Conservation (phyloP, 371 early-diverging fungal genomes). For the Nosema muscidifuracis region DNA sequence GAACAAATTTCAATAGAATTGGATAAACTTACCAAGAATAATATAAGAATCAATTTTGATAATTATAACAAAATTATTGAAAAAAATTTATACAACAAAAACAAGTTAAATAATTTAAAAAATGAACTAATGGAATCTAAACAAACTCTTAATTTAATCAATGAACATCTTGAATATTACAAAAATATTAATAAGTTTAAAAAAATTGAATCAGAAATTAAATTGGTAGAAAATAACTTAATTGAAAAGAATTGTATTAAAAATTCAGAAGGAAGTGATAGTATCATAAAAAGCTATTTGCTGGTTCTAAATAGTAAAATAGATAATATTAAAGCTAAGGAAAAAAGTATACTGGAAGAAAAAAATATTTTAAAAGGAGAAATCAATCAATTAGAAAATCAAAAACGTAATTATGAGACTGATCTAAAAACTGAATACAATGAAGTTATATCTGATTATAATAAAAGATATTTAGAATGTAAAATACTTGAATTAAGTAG, state of each 20-base stretch:
- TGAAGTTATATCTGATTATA: slow-evolving; percentile 66
- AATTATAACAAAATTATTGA: not conserved
- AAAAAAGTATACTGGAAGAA: slow-evolving; percentile 19
- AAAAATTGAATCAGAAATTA: slow-evolving; percentile 11
- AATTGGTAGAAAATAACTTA: slow-evolving; percentile 28
- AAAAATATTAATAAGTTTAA: slow-evolving; percentile 35
- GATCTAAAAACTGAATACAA: slow-evolving; percentile 71
- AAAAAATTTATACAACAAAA: not conserved
- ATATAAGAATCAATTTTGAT: not conserved
- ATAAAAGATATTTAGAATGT: slow-evolving; percentile 17
- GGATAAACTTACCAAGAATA: not conserved
- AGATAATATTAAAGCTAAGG: slow-evolving; percentile 19
- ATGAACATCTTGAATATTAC: slow-evolving; percentile 4
- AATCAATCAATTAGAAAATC: slow-evolving; percentile 72
- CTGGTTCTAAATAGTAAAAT: slow-evolving; percentile 11
- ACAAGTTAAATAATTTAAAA: not conserved
- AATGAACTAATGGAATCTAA: slow-evolving; percentile 10
- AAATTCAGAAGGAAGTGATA: not conserved
- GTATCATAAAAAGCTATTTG: slow-evolving; percentile 3
- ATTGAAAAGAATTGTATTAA: not conserved
- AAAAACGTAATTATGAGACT: slow-evolving; percentile 64
- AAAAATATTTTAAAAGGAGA: slow-evolving; percentile 68
- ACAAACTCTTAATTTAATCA: not conserved
- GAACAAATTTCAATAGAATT: not conserved
- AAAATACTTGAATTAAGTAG: slow-evolving; percentile 69